Conservation (phyloP, 2,329 filamentous ascomycete species). For the Didymella segeticola region DNA sequence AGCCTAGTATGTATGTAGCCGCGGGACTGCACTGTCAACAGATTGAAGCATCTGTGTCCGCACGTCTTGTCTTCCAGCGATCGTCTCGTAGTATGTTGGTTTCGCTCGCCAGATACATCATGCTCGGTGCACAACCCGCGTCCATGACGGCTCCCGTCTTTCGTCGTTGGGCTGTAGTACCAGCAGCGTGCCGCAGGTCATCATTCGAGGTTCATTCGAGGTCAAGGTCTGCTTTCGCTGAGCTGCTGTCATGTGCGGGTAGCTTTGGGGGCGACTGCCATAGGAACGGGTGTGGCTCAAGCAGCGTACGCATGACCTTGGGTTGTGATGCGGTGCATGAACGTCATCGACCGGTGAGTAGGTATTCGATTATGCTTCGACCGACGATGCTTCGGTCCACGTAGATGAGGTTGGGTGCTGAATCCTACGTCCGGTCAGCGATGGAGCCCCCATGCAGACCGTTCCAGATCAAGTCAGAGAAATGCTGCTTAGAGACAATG, state of each 20-base stretch:
- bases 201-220: background rate
- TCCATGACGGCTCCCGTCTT: too few species aligned
- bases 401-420: conserved; percentile 12
- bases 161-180: too few species aligned
- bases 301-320: conserved; percentile 26
- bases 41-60: background rate
- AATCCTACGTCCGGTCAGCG: conserved; percentile 30
- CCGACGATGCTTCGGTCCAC: conserved; percentile 1
- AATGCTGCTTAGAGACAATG: conserved; percentile 9
- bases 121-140: background rate
- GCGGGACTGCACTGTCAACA: background rate
- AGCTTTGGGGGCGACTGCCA: background rate
- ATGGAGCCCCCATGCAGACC: conserved; percentile 4
- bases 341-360: conserved; percentile 31
- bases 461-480: conserved; percentile 7
- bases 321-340: conserved; percentile 14
- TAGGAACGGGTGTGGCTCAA: conserved; percentile 23
- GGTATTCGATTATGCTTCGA: background rate
- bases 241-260: background rate
- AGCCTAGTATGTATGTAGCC: background rate
- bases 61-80: background rate
- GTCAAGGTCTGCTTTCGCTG: background rate
- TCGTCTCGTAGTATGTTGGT: background rate
- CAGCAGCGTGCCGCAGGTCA: too few species aligned
- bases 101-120: too few species aligned